These are phyloP conservation scores for Zygosaccharomyces pseudobailii DNA, from an alignment of 1,139 yeast genomes.

Conservation along the genomic window DNA sequence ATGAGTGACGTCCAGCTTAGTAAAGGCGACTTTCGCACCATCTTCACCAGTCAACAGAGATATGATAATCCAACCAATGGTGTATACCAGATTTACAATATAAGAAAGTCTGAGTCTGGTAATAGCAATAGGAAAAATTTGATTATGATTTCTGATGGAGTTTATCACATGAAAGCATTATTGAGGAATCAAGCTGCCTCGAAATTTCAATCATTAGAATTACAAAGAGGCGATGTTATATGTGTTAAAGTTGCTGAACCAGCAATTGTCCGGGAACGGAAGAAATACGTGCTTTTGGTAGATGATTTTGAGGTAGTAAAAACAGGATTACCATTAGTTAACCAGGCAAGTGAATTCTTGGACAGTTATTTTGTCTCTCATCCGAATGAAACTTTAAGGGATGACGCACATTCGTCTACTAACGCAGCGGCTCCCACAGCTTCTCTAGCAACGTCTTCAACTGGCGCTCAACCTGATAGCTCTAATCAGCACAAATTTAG, in stretches of 20 bases:
- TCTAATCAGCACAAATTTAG: conserved; percentile 9
- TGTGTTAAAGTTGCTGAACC: conserved; percentile 32
- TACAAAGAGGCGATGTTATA: conserved; percentile 40
- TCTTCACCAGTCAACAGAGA: conserved; percentile 29
- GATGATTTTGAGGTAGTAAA: conserved; percentile 47
- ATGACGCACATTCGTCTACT: conserved; percentile 22
- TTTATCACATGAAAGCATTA: conserved; percentile 57
- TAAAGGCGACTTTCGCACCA: conserved; percentile 27
- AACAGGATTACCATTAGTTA: conserved; percentile 41
- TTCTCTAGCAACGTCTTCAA: conserved; percentile 15
- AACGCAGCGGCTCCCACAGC: conserved; percentile 23
- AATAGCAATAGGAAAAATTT: conserved; percentile 30
- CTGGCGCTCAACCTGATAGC: conserved; percentile 13
- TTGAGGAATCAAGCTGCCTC: conserved; percentile 56
- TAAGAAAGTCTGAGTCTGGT: conserved; percentile 30
- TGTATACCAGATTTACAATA: conserved; percentile 31
- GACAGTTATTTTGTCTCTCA: conserved; percentile 53
- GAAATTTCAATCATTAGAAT: conserved; percentile 45
- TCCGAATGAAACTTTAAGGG: conserved; percentile 43
- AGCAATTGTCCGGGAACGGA: conserved; percentile 36
- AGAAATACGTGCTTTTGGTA: conserved; percentile 54
- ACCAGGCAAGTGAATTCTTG: conserved; percentile 40
- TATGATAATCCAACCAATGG: conserved; percentile 31
- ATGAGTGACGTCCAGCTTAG: conserved; percentile 27
- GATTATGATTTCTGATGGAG: conserved; percentile 58